Conservation (phyloP, 495 filamentous ascomycete species). For the Talaromyces liani region DNA sequence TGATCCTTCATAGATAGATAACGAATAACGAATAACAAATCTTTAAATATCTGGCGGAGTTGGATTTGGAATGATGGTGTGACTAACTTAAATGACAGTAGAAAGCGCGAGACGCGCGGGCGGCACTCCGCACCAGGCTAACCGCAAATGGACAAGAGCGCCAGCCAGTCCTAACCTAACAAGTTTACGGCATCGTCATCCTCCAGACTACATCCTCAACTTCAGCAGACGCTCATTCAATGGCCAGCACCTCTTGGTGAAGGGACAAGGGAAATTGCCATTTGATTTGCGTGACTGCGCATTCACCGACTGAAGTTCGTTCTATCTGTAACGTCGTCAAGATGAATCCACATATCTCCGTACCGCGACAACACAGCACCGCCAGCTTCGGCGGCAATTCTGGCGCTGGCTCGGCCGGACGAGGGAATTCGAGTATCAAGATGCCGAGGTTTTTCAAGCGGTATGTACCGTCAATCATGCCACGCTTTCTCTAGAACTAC, state of each 20-base stretch:
- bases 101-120: background rate
- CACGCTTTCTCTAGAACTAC: background rate
- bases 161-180: background rate
- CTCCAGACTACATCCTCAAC: background rate
- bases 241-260: background rate
- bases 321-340: background rate
- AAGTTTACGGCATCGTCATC: conserved; percentile 5
- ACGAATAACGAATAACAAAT: background rate
- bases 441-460: conserved; percentile 52
- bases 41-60: background rate
- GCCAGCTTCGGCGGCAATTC: conserved; percentile 43
- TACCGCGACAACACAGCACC: conserved; percentile 52
- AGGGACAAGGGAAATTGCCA: background rate
- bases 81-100: too few relatives aligned
- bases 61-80: background rate
- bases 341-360: conserved; percentile 59
- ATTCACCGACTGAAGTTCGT: background rate
- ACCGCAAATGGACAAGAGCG: background rate
- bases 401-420: conserved; percentile 2
- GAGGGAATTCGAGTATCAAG: conserved; percentile 41
- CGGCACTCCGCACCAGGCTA: background rate
- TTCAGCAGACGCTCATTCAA: background rate
- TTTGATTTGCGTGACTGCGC: background rate
- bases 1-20: background rate
- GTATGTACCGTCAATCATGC: conserved; percentile 13